Conservation (phyloP, 352 stramenopile genomes). For the Pythium folliculosum region DNA sequence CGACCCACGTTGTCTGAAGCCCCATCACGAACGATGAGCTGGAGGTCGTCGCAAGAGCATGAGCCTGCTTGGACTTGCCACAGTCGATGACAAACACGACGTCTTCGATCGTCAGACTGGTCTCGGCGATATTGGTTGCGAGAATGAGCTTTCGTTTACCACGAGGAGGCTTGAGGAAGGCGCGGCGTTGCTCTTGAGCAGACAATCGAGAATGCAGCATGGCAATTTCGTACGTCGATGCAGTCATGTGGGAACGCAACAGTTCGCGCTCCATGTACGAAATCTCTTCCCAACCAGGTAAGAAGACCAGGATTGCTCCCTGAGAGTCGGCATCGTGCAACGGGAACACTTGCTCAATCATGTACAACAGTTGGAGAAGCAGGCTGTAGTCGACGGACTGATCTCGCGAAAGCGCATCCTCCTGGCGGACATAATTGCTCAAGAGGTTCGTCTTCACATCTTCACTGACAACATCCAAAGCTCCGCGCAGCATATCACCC, state of each 20-base stretch:
- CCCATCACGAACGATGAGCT: constrained; percentile 90
- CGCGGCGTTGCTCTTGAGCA: constrained; percentile 64
- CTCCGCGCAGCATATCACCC: constrained; percentile 41
- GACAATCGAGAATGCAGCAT: constrained; percentile 77
- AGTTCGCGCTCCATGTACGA: constrained; percentile 70
- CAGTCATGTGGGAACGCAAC: constrained; percentile 49
- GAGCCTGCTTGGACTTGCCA: constrained; percentile 81
- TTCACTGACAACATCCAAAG: constrained; percentile 36
- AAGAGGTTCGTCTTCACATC: constrained; percentile 44
- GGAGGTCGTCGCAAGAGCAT: constrained; percentile 57
- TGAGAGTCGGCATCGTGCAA: constrained; percentile 43
- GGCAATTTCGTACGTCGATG: constrained; percentile 63
- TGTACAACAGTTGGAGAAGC: constrained; percentile 59
- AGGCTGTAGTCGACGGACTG: constrained; percentile 74
- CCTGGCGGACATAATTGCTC: constrained; percentile 58
- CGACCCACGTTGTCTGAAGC: constrained; percentile 85
- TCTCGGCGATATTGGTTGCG: constrained; percentile 96
- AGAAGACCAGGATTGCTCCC: constrained; percentile 81
- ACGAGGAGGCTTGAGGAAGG: constrained; percentile 59
- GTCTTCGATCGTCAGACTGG: constrained; percentile 95
- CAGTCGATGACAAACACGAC: constrained; percentile 91
- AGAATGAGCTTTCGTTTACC: constrained; percentile 85
- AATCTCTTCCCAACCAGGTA: constrained; percentile 86
- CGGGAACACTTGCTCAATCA: constrained; percentile 63
- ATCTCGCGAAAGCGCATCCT: constrained; percentile 60